Percentiles rank a stretch among this genome's conserved stretches.
Evolutionary conservation across 164 flowering plant genomes (phyloP).

Genomic region (Magnolia changhungtana): DNA sequence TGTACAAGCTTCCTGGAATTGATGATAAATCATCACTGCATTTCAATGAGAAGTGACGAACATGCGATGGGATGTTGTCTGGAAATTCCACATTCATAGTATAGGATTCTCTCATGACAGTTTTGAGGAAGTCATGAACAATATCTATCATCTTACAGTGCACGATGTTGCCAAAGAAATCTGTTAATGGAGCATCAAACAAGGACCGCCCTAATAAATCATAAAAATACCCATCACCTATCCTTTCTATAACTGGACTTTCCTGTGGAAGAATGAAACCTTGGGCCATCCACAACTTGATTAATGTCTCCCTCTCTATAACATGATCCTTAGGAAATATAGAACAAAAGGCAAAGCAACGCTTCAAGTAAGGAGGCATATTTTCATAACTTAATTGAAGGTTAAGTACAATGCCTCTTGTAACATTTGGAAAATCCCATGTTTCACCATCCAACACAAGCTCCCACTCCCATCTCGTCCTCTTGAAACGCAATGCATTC

Average conservation of each 20-base stretch:
- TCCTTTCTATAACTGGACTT: not conserved
- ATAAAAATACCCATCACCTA: slow-evolving; percentile 4
- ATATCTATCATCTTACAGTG: slow-evolving; percentile 8
- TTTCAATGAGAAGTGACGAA: not conserved
- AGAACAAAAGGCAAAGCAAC: slow-evolving; percentile 11
- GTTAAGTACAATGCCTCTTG: not conserved
- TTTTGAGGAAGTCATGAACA: slow-evolving; percentile 4
- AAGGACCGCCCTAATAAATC: slow-evolving; percentile 8
- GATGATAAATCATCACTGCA: not conserved
- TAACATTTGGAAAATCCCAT: slow-evolving; percentile 1
- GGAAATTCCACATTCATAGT: not conserved
- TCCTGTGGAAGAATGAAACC: slow-evolving; percentile 1
- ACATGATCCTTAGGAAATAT: slow-evolving; percentile 2
- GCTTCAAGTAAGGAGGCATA: not conserved
- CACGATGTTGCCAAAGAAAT: not conserved
- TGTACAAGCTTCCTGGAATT: not conserved
- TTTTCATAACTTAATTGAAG: slow-evolving; percentile 12
- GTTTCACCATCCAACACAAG: not conserved
- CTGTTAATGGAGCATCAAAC: not conserved
- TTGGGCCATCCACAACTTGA: slow-evolving; percentile 17
- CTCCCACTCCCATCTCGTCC: slow-evolving; percentile 3
- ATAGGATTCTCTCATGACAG: not conserved
- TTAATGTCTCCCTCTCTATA: not conserved
- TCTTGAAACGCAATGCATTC: not conserved
- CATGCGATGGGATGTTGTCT: not conserved